Evolutionary conservation across 1,284 basidiomycete genomes (phyloP).

Genomic region (Cryptococcus hybrid): DNA sequence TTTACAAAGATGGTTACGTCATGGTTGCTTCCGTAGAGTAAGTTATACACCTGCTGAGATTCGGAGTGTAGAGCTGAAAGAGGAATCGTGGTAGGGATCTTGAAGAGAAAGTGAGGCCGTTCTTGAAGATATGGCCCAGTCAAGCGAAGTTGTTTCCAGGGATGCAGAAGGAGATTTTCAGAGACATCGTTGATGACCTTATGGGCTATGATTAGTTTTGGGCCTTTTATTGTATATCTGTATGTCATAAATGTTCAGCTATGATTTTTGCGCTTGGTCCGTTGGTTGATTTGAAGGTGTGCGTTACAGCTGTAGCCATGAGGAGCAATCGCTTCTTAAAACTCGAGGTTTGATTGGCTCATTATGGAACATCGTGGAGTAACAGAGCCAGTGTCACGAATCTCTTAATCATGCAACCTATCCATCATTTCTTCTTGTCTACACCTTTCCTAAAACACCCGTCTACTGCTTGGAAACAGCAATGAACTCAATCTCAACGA

Average conservation of each 20-base stretch:
- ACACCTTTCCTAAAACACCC: neutral
- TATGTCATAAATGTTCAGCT: too few species aligned
- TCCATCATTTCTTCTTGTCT: too few species aligned
- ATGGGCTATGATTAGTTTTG: slow-evolving; percentile 20
- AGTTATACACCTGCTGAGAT: slow-evolving; percentile 9
- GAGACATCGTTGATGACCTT: slow-evolving; percentile 25
- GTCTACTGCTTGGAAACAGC: slow-evolving; percentile 36
- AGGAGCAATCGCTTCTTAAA: too few species aligned
- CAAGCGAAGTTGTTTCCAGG: slow-evolving; percentile 10
- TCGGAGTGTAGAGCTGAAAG: neutral
- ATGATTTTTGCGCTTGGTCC: too few species aligned
- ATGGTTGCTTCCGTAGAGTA: slow-evolving; percentile 55
- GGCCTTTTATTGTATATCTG: too few species aligned
- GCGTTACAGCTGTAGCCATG: too few species aligned
- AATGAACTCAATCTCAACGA: slow-evolving; percentile 80
- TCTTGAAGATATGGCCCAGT: neutral
- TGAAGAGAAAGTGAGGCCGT: neutral
- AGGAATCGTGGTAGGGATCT: neutral
- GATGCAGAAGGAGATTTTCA: slow-evolving; percentile 15
- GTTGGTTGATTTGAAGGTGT: too few species aligned
- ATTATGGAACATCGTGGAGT: too few species aligned
- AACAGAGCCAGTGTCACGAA: too few species aligned
- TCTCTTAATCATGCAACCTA: too few species aligned
- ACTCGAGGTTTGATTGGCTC: too few species aligned
- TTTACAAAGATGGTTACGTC: slow-evolving; percentile 64